Base-by-base conservation (phyloP, 2,329 filamentous ascomycete genomes). In the Onygena corvina region DNA sequence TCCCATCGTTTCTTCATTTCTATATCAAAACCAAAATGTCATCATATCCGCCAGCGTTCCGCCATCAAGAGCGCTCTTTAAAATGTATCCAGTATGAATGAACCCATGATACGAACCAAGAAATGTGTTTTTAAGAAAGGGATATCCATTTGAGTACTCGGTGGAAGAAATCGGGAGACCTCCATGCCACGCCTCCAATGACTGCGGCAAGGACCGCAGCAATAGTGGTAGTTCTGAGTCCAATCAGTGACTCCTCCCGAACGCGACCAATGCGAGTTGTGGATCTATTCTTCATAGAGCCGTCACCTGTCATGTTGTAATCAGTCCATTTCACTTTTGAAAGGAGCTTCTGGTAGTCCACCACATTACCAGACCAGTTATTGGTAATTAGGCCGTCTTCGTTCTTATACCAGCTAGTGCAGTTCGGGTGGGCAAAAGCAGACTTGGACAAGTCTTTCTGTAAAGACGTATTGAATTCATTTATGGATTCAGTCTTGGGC, bases 171-270 rank as follows among this genome's bases (percentile, higher is more conserved):
- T 52, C 49, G 4, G 42, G 52, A 6, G 44, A 47, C 36, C 48
- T 50, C 18, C 42, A 50, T 1, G 47, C 44, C 35, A 53, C 18
- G 0, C 27, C n/a, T 18, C 47, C 47, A 12, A 40, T 38, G 25
- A 54, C 33, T 8, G 83, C 61, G 80, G 87, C 59, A 87, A 86
- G 40, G 84, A 86, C 48, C 80, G 85, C 20, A 83, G 85, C 48
- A 84, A 92, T 66, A 31, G 42, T 23, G 7, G 31, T 52, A 14
- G 52, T 51, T 36, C 54, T 53, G 30, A 57, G 56, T 42, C 57
- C 58, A 18, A 65, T 50, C 21, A 59, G 50, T 2, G 61, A 60
- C 51, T 67, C 64, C 52, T 67, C 64, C 11, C 62, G 54, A 2
- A 65, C 62, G 47, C 63, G 58, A 4, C 57, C 55, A 38, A 65